Evolutionary conservation across 176 grass and related monocot species (phyloP), one percentile per base, ranked within the genome.

Genomic region (Canna indica): DNA sequence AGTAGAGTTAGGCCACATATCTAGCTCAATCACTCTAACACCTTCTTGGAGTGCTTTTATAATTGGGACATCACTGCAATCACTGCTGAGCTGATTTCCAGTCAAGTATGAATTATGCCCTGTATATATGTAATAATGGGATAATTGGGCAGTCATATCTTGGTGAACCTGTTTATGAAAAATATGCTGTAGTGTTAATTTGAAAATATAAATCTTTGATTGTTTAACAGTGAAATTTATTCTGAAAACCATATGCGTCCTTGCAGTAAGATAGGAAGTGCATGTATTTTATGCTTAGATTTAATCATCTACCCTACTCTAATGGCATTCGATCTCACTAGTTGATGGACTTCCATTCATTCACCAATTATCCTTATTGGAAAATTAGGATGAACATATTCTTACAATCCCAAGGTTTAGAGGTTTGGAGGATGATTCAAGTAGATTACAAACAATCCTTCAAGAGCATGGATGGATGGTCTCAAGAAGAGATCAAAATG

Each of bases 21-120:
- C 71, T 38, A 73, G 46, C n/a, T 73, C 71, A 73, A 73, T 73
- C 27, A 73, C 71, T 73, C 71, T 57, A 41, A 73, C 71, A 73
- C 71, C 71, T 26, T 53, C 35, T 48, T 73, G 20, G 14, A 73
- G 71, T 42, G 71, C 71, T 39, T 57, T 59, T 59, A 73, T 73
- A 42, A 73, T 73, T 39, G 71, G 52, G 18, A 41, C 48, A 18
- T 73, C 71, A 59, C 71, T 73, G 12, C 52, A 73, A 28, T 73
- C 71, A 42, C 71, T 59, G 33, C 34, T 73, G 33, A 73, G 52
- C 53, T 73, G 71, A 48, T 73, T 73, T 33, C 50, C 71, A 41
- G 71, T 73, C 71, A 73, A 59, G n/a, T 73, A 73, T 10, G 71
- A 73, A 18, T 73, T 73, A 59, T 73, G 53, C 32, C 71, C 71